Evolutionary conservation across 257 asterid species (phyloP), one percentile per base, ranked within the genome.

Genomic region (Petunia secreta): DNA sequence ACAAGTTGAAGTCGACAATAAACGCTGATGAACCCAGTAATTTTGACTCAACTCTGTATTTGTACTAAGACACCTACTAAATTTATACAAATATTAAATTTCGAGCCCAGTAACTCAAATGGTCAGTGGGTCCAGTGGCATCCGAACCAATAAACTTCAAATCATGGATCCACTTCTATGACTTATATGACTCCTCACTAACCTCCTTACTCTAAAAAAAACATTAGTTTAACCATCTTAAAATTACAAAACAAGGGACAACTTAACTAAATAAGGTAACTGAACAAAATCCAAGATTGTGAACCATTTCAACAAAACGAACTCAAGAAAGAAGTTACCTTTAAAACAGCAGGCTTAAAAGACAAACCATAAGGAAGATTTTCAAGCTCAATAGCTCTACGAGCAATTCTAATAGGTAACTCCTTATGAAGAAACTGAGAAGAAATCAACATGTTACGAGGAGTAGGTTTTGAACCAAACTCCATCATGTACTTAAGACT

Each of bases 401-500:
- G 90, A 3, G 99, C 98, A 82, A 95, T 92, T 81, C 99, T 85
- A 76, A 91, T 91, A 7, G 97, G 92, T 16, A 95, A 93, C 87
- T 95, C 99, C 80, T 93, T 92, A 79, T 87, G 93, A 41, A 95
- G 94, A 62, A 93, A 95, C 79, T 95, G 99, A 52, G 99, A 89
- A 0, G 98, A 92, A 63, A 91, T 87, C 48, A 95, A 89, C 62
- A 95, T 91, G 81, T 92, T 93, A 0, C 93, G 84, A 13, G 86
- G 85, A 10, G 91, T 89, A 16, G 99, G 97, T 25, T 80, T 84
- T 10, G 92, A 90, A 7, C 99, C 99, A 41, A 95, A 95, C 80
- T 95, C 94, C 96, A 90, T 91, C 99, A 95, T 95, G 87, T 93
- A 93, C 38, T 94, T 88, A 39, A 93, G 97, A 84, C 97, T 91